phyloP scores from a whole-genome alignment of 495 filamentous ascomycete genomes.

The Penicillium subrubescens region DNA sequence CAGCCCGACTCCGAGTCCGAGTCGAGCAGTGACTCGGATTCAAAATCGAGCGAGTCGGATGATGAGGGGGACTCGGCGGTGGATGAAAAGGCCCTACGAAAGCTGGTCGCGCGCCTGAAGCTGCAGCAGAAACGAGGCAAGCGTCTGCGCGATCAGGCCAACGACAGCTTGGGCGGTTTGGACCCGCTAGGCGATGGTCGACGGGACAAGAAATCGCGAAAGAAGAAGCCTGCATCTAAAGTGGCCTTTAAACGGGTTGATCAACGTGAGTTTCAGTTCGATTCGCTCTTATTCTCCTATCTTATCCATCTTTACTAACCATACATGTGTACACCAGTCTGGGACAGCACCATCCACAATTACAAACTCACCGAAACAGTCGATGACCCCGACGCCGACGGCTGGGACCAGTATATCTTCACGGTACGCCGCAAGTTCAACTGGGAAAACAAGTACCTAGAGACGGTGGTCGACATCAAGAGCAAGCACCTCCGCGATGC shows the following conservation, averaged over 20 bases:
- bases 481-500: conserved; percentile 75
- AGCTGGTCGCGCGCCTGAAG: conserved; percentile 53
- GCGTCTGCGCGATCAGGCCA: conserved; percentile 31
- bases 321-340: conserved; percentile 49
- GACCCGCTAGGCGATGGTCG: conserved; percentile 19
- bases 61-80: conserved; percentile 37
- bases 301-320: not conserved
- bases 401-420: conserved; percentile 86
- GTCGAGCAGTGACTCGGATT: conserved; percentile 24
- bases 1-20: conserved; percentile 40
- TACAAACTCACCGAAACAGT: conserved; percentile 82
- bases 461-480: conserved; percentile 84
- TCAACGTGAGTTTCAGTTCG: conserved; percentile 51
- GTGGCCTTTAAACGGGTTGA: conserved; percentile 87
- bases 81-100: conserved; percentile 48
- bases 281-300: not conserved
- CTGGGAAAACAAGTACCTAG: conserved; percentile 83
- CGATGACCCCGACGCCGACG: conserved; percentile 67
- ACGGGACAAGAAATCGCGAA: conserved; percentile 31
- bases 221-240: conserved; percentile 60
- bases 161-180: conserved; percentile 15
- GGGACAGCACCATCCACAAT: conserved; percentile 77
- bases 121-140: conserved; percentile 43
- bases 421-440: conserved; percentile 83
- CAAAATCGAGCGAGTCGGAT: conserved; percentile 35